A percentile compares a stretch with the other conserved stretches of the same genome.
These are phyloP conservation scores for Penicillium cinerascens DNA, from an alignment of 495 filamentous ascomycete species.

Conservation along the genomic window DNA sequence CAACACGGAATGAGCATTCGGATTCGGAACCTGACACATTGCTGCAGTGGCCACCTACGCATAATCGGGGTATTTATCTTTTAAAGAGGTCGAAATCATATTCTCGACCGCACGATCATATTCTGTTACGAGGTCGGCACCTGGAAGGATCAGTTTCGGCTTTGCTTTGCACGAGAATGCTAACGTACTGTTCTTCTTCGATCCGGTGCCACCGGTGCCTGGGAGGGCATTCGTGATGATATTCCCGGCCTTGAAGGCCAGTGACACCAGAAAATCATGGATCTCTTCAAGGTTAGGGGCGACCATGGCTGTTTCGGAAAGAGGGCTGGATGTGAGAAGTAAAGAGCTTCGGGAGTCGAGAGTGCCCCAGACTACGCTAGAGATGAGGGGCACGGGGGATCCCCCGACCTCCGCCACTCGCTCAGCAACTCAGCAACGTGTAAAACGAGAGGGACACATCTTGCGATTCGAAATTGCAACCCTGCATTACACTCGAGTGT, in stretches of 20 bases:
- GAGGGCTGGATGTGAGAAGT: neutral
- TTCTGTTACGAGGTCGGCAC: slow-evolving; percentile 82
- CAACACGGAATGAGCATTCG: neutral
- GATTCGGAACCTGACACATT: neutral
- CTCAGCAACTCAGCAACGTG: neutral
- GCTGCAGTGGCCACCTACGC: slow-evolving; percentile 27
- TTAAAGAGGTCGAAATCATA: slow-evolving; percentile 64
- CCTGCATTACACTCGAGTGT: neutral
- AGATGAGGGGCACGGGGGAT: neutral
- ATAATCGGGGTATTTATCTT: slow-evolving; percentile 62
- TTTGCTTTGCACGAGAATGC: neutral
- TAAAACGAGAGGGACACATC: neutral
- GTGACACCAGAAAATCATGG: slow-evolving; percentile 68
- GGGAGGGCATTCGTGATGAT: slow-evolving; percentile 80
- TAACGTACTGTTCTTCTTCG: slow-evolving; percentile 79
- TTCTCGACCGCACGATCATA: slow-evolving; percentile 80
- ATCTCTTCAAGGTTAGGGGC: slow-evolving; percentile 66
- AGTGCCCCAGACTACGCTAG: neutral
- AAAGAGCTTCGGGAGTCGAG: neutral
- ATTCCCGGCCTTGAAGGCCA: slow-evolving; percentile 75
- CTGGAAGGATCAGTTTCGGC: slow-evolving; percentile 34
- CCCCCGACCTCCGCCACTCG: neutral
- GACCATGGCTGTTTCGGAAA: slow-evolving; percentile 8
- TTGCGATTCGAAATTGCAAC: neutral
- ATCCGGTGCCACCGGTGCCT: slow-evolving; percentile 55